Evolutionary conservation across 2,329 filamentous ascomycete species (phyloP).

Genomic region (Huntiella bhutanensis): DNA sequence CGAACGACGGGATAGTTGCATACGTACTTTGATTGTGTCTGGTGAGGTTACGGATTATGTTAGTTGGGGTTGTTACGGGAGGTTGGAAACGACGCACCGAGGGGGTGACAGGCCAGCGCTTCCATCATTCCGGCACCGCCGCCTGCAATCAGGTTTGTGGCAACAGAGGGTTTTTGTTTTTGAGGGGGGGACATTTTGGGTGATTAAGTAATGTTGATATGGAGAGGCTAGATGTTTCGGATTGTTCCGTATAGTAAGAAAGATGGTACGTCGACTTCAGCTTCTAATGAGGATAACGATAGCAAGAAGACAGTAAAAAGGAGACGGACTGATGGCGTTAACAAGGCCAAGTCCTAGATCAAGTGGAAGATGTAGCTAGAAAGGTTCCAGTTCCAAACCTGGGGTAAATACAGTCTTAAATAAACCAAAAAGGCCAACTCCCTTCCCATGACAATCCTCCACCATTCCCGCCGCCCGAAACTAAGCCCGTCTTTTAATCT

Average conservation of each 20-base stretch:
- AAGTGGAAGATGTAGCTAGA: no score
- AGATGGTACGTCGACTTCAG: neutral
- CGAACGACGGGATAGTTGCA: conserved; percentile 86
- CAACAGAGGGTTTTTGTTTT: conserved; percentile 55
- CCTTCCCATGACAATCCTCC: no score
- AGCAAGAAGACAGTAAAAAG: neutral
- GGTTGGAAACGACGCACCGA: conserved; percentile 37
- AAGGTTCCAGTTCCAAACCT: no score
- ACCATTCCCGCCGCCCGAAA: no score
- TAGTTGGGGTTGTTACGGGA: conserved; percentile 4
- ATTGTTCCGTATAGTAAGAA: neutral
- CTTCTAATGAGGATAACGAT: neutral
- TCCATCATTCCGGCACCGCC: conserved; percentile 99
- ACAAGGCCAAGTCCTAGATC: no score
- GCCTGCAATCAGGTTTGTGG: conserved; percentile 84
- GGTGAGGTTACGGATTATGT: neutral
- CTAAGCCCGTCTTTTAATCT: no score
- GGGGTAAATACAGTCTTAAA: no score
- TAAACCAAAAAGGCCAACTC: no score
- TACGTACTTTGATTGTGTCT: conserved; percentile 98
- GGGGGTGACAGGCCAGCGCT: conserved; percentile 82
- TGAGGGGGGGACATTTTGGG: conserved; percentile 13
- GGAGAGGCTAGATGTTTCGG: conserved; percentile 8
- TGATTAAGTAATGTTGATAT: conserved; percentile 14
- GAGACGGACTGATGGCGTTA: neutral